A percentile compares a stretch with the other conserved stretches of the same genome.
These are phyloP conservation scores for Penicillium aurantiogriseum DNA, from an alignment of 2,329 filamentous ascomycete species.

Conservation along the genomic window DNA sequence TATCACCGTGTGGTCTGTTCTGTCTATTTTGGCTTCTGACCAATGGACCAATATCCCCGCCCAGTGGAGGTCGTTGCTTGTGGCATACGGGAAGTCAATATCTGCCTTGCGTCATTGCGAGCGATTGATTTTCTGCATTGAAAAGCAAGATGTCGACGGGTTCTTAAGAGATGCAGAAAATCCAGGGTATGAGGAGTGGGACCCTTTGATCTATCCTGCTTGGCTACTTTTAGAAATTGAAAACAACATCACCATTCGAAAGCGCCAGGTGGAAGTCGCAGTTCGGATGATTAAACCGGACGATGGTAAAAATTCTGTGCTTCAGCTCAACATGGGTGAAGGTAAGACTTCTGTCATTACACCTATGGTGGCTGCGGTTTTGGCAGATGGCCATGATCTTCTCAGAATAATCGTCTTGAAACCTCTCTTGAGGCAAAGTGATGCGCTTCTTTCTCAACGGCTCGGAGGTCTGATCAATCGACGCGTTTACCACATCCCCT, in stretches of 20 bases:
- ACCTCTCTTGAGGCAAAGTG: not conserved
- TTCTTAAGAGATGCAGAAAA: not conserved
- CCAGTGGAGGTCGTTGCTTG: not conserved
- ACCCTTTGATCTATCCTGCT: not conserved
- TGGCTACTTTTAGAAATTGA: not conserved
- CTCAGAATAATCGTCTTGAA: not conserved
- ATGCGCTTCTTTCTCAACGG: not conserved
- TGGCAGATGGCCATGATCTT: not conserved
- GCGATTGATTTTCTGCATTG: not conserved
- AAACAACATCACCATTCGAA: not conserved
- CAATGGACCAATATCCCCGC: not conserved
- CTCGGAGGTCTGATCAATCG: not conserved
- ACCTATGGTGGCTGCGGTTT: not conserved
- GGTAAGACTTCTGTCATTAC: not conserved
- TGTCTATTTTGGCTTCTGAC: not conserved
- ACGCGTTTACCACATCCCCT: not conserved
- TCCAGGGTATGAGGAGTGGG: not conserved
- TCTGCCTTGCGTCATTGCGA: not conserved
- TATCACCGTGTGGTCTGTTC: not conserved
- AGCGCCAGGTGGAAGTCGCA: not conserved
- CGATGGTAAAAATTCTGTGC: not conserved
- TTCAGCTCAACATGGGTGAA: not conserved
- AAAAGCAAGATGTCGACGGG: not conserved
- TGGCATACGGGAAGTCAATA: not conserved
- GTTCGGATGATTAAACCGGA: not conserved